Base-by-base conservation (phyloP, 2,329 filamentous ascomycete genomes). In the Cadophora luteo-olivacea region DNA sequence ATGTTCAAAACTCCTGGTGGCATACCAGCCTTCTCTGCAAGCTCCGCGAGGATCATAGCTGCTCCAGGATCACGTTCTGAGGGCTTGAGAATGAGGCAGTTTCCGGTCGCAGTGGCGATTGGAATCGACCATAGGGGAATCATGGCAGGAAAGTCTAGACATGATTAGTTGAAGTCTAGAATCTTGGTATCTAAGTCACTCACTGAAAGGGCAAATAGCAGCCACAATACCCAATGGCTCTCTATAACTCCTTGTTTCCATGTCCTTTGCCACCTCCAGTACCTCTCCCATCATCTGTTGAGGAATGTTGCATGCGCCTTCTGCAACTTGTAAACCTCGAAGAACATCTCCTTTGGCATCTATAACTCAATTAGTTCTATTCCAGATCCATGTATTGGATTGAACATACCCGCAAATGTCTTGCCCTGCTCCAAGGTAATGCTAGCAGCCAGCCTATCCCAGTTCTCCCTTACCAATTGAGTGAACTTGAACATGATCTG, bases 41-140 rank as follows among this genome's bases (percentile, higher is more conserved):
- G 86, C 82, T 95, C 92, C 16, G 91, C 92, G 38, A 96, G 85
- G 77, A 96, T 95, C 91, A 96, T 94, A 76, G 90, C 89, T 11
- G 92, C 92, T 69, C 92, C 92, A 9, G 92, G 92, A 76, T 95
- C 92, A 68, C 92, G 89, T 83, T 97, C 92, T 0, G 92, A 95
- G 11, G 92, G 92, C 86, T 97, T 97, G 75, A 97, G 84, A 74
- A 97, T 88, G 68, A 94, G 84, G 16, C 92, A 94, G 84, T 97
- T 97, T 64, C 92, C 92, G 22, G 91, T 93, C 33, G 94, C 87
- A 54, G 92, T 92, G 58, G 92, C 92, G 75, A 96, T 92, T 49
- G 92, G 93, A 70, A 97, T 94, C 70, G 88, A 93, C 92, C 92
- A 97, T n/a, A 97, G 85, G 3, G 92, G 93, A 79, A 97, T 96